Evolutionary conservation across 2,329 filamentous ascomycete genomes (phyloP), one percentile per base, ranked within the genome.

Genomic region (Teratosphaeria destructans): DNA sequence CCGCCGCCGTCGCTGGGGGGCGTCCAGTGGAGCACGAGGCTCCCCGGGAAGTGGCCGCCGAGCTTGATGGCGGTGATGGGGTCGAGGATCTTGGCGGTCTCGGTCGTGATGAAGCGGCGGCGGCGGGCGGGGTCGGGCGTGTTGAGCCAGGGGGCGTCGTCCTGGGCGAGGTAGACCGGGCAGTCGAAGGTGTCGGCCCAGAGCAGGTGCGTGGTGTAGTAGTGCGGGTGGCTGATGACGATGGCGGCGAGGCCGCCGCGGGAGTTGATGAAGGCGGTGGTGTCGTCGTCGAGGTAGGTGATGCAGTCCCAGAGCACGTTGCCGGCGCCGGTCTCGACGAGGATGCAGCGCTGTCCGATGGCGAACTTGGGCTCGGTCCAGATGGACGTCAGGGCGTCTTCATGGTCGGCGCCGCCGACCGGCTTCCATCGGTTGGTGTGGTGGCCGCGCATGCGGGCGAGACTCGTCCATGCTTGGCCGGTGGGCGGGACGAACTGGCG

Each of bases 261-360:
- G 0, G 68, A 70, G 5, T 81, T 77, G 66, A 93, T 83, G 56
- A 75, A 77, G 0, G 74, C 69, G 0, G 88, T 73, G 0, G 88
- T 92, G 3, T 79, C 79, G 1, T 80, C 73, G 69, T 92, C 87
- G 3, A 94, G 75, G 63, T 85, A 83, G 0, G 88, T 81, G 59
- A 94, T 77, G 62, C 87, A 85, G 72, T 94, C 90, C 89, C 89
- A 95, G 1, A 94, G 81, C 1, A 94, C 73, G 70, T 92, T 92
- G 0, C 89, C 88, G 0, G 72, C 60, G 0, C 82, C 77, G 0
- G 87, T 89, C 56, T 80, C 77, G 12, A 93, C 75, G 2, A 95
- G 76, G 54, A 91, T 80, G 23, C 85, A 85, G 35, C 89, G 81
- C 73, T 94, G 86, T 0, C 89, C 89, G 63, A 94, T 94, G 58